These are phyloP conservation scores for Ophiognomonia clavigignenti-juglandacearum DNA, from an alignment of 2,329 filamentous ascomycete species.

Conservation along the genomic window DNA sequence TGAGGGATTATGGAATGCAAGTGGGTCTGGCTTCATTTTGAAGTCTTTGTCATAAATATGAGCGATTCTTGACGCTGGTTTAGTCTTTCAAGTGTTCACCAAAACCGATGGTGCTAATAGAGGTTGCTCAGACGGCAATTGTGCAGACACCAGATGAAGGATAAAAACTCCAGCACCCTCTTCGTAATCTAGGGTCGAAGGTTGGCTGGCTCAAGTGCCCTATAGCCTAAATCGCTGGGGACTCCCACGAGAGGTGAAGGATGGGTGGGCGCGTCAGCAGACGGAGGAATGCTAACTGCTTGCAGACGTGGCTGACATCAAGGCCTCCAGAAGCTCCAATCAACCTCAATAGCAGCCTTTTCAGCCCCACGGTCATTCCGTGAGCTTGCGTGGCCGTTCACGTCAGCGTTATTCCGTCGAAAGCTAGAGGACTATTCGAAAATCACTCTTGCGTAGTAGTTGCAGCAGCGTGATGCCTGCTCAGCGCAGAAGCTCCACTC, in stretches of 20 bases:
- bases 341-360: not conserved
- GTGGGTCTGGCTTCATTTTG: constrained; percentile 6
- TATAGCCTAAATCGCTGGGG: too few species aligned
- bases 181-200: too few species aligned
- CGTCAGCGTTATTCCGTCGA: too few species aligned
- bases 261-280: not conserved
- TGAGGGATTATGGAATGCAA: not conserved
- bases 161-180: too few species aligned
- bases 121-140: too few species aligned
- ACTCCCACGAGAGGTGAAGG: too few species aligned
- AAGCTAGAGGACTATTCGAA: not conserved
- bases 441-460: not conserved
- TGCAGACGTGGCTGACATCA: not conserved
- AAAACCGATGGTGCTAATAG: too few species aligned
- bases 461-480: too few species aligned
- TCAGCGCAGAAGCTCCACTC: not conserved
- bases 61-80: too few species aligned
- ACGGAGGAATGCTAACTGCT: not conserved
- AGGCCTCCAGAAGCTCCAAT: not conserved
- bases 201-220: too few species aligned
- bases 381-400: not conserved
- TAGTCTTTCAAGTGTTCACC: too few species aligned
- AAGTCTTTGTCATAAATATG: not conserved
- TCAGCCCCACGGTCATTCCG: not conserved
- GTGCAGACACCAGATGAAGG: too few species aligned